A percentile compares a stretch with the other conserved stretches of the same genome.
Evolutionary conservation across 345 rosid genomes (phyloP).

Genomic region (Syzygium oleosum): DNA sequence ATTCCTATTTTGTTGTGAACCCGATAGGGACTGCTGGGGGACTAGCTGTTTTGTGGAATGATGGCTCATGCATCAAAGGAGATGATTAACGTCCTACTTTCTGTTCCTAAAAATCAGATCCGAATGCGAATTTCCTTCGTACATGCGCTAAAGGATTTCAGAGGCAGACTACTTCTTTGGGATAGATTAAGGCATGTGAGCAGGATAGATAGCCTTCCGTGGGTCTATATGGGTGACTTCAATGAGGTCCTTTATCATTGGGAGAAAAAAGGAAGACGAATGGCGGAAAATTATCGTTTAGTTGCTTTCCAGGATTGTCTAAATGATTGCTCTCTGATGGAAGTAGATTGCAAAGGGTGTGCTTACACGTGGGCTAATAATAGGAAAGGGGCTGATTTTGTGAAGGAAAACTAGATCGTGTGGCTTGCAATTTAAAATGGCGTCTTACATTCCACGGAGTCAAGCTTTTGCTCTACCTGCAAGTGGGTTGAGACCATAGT

Average conservation of each 20-base stretch:
- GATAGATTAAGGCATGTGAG: background rate
- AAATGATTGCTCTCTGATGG: background rate
- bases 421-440: background rate
- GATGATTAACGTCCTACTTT: too few species aligned
- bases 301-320: background rate
- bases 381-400: background rate
- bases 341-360: background rate
- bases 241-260: too few species aligned
- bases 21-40: rapidly evolving
- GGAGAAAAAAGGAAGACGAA: background rate
- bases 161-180: too few species aligned
- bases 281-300: too few species aligned
- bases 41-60: too few species aligned
- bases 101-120: too few species aligned
- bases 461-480: background rate
- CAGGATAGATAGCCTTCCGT: background rate
- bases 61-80: too few species aligned
- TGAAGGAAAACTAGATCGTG: background rate
- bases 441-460: background rate
- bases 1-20: background rate
- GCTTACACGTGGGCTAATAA: background rate
- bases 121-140: background rate
- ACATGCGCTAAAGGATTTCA: background rate
- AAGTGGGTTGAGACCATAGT: background rate
- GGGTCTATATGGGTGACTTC: background rate